These are phyloP conservation scores for Leishmania braziliensis DNA, from an alignment of 208 protist species.

Conservation along the genomic window DNA sequence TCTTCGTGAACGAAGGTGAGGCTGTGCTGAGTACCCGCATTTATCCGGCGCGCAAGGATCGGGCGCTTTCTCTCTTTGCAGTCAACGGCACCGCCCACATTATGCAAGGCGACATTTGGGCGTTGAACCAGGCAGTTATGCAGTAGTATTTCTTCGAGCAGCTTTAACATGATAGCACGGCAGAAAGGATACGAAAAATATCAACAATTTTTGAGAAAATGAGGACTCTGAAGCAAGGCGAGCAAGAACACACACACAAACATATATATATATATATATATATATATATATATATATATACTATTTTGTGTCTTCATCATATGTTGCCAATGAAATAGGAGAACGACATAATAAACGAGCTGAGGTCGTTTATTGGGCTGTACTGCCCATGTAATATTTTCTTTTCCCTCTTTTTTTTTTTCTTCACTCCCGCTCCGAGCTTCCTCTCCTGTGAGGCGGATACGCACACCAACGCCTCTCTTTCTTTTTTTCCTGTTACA, in stretches of 20 bases:
- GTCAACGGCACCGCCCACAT: slow-evolving; percentile 47
- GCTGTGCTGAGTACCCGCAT: slow-evolving; percentile 48
- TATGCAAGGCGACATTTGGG: slow-evolving; percentile 43
- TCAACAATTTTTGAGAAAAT: not conserved
- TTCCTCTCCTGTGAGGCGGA: not conserved
- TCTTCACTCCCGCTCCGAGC: not conserved
- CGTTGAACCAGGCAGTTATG: slow-evolving; percentile 44
- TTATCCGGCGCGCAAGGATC: slow-evolving; percentile 42
- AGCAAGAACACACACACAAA: not conserved
- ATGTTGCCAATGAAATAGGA: not conserved
- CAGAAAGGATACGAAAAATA: not conserved
- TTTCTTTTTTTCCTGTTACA: not conserved
- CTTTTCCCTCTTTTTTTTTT: slow-evolving; percentile 1
- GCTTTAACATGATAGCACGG: not conserved
- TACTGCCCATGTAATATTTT: not conserved
- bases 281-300: not conserved
- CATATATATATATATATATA: not conserved
- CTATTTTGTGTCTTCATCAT: not conserved
- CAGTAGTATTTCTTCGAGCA: slow-evolving; percentile 23
- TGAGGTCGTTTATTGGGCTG: not conserved
- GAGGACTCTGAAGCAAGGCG: not conserved
- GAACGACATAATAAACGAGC: not conserved
- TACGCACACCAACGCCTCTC: too few relatives aligned
- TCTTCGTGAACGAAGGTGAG: slow-evolving; percentile 65
- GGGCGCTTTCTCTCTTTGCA: slow-evolving; percentile 39